These are phyloP conservation scores for Talaromyces piceae DNA, from an alignment of 2,329 filamentous ascomycete genomes.

Conservation along the genomic window DNA sequence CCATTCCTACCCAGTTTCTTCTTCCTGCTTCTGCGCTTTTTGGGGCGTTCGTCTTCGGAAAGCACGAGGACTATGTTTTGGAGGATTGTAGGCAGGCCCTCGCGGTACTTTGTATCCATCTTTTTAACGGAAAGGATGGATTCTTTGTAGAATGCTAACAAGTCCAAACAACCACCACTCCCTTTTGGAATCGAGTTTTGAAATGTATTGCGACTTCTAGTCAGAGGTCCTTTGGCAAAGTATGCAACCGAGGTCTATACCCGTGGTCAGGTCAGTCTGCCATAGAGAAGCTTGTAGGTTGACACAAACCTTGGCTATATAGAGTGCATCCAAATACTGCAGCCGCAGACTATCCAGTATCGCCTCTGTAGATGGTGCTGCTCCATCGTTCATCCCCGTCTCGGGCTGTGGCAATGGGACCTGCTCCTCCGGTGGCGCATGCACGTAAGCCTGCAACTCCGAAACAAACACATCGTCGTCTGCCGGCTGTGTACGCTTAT, in stretches of 20 bases:
- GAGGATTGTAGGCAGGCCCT: conserved; percentile 35
- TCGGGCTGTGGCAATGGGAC: conserved; percentile 13
- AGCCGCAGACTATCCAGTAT: conserved; percentile 29
- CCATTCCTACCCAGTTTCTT: conserved; percentile 42
- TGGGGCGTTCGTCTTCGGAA: conserved; percentile 30
- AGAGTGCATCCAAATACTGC: conserved; percentile 38
- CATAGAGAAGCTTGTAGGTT: neutral
- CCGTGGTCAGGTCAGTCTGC: conserved; percentile 12
- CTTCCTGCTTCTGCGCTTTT: conserved; percentile 31
- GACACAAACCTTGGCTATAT: conserved; percentile 33
- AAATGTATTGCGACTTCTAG: conserved; percentile 37
- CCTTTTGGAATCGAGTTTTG: conserved; percentile 21
- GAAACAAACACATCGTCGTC: neutral
- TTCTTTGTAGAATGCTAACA: conserved; percentile 35
- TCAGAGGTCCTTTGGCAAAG: conserved; percentile 44
- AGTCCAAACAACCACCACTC: conserved; percentile 17
- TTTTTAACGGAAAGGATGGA: conserved; percentile 39
- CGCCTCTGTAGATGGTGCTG: conserved; percentile 26
- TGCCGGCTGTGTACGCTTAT: neutral
- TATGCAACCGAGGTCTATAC: conserved; percentile 42
- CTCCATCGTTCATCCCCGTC: neutral
- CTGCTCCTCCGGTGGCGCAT: conserved; percentile 14
- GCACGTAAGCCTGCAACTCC: neutral
- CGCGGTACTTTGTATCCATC: conserved; percentile 42
- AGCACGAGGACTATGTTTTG: conserved; percentile 28